A percentile compares a stretch with the other conserved stretches of the same genome.
phyloP scores from a whole-genome alignment of 495 filamentous ascomycete genomes.

The Gamarada debralockiae region DNA sequence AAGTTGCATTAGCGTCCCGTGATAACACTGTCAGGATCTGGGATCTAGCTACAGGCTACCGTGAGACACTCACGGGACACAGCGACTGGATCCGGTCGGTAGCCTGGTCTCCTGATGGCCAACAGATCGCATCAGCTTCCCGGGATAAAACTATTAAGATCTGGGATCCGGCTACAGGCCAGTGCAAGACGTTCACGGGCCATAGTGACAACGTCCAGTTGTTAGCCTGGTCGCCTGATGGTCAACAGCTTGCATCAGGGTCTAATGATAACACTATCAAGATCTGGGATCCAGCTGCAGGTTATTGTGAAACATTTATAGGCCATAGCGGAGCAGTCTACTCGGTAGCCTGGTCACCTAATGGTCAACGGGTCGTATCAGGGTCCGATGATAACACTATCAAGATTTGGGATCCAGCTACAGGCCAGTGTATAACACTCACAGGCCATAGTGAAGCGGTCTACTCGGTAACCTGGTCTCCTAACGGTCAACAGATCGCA shows the following conservation, averaged over 20 bases:
- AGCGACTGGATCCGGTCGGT: background rate
- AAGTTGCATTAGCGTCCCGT: background rate
- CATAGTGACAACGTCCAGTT: background rate
- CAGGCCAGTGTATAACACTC: background rate
- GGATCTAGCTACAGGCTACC: background rate
- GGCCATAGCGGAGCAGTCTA: background rate
- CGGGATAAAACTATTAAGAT: background rate
- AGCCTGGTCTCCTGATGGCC: background rate
- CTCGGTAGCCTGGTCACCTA: constrained; percentile 1
- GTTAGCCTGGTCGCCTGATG: background rate
- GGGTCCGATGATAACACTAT: background rate
- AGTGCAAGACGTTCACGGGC: background rate
- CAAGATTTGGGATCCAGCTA: background rate
- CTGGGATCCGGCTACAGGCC: background rate
- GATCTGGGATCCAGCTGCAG: background rate
- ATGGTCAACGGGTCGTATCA: background rate
- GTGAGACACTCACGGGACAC: background rate
- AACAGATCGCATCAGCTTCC: background rate
- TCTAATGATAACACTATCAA: background rate
- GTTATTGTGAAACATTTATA: background rate
- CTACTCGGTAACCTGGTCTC: background rate
- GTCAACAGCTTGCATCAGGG: background rate
- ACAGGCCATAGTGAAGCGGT: background rate
- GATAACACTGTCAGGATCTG: background rate
- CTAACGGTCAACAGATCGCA: constrained; percentile 6